Evolutionary conservation across 179 eudicot species (phyloP).

Genomic region (Vitellaria paradoxa): DNA sequence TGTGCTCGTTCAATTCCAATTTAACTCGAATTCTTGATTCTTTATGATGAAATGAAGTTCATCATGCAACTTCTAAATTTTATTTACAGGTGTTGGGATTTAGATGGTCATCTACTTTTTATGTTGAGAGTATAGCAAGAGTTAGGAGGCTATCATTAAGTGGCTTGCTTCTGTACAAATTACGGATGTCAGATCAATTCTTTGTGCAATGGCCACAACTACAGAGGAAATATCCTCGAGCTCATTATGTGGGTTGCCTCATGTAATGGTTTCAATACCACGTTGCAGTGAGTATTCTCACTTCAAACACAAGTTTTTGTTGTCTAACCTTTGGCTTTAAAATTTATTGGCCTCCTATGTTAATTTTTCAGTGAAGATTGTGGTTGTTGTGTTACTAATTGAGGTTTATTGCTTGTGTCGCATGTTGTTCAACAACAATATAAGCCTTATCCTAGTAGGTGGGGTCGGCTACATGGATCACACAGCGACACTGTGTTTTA

Average conservation of each 20-base stretch:
- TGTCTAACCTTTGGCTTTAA: neutral
- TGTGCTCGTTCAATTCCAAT: neutral
- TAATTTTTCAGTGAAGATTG: neutral
- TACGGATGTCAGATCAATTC: conserved; percentile 71
- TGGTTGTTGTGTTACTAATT: neutral
- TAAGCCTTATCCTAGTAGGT: too few species aligned
- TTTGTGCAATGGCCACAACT: conserved; percentile 97
- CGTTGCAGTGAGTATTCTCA: conserved; percentile 14
- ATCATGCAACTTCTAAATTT: conserved; percentile 1
- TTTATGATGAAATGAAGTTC: neutral
- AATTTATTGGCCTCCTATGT: neutral
- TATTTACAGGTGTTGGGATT: conserved; percentile 65
- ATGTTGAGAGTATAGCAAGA: conserved; percentile 94
- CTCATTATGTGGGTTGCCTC: conserved; percentile 78
- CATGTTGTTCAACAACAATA: too few species aligned
- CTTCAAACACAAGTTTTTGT: neutral
- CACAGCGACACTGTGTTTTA: too few species aligned
- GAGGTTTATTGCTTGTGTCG: too few species aligned
- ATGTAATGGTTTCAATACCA: conserved; percentile 43
- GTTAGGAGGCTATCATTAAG: conserved; percentile 77
- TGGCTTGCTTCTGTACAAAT: conserved; percentile 82
- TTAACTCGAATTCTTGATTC: neutral
- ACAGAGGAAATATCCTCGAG: conserved; percentile 62
- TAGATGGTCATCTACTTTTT: conserved; percentile 84
- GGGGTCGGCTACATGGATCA: too few species aligned